These are phyloP conservation scores for Neurospora intermedia DNA, from an alignment of 495 filamentous ascomycete genomes.

Conservation along the genomic window DNA sequence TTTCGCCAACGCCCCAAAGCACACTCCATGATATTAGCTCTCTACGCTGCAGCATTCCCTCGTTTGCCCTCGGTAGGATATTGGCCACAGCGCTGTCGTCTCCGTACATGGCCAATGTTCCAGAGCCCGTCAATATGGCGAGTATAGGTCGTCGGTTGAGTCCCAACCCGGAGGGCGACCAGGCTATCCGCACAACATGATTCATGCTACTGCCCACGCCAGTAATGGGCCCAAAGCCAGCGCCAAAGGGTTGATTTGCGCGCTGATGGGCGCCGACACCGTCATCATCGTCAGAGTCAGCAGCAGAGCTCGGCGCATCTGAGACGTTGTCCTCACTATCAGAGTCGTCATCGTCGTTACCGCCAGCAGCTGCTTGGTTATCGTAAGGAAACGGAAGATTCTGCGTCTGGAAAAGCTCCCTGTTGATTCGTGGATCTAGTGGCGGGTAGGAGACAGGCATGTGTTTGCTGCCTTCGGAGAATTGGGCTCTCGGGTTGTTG, in stretches of 20 bases:
- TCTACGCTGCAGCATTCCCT: constrained; percentile 19
- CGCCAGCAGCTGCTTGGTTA: background rate
- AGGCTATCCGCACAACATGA: constrained; percentile 32
- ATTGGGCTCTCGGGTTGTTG: constrained; percentile 16
- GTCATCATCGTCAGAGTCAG: constrained; percentile 6
- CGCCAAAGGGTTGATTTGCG: constrained; percentile 24
- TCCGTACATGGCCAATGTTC: constrained; percentile 32
- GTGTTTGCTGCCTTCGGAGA: constrained; percentile 24
- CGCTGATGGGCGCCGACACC: background rate
- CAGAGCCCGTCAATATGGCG: constrained; percentile 29
- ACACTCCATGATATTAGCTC: constrained; percentile 23
- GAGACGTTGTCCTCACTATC: constrained; percentile 5
- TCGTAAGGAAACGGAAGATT: constrained; percentile 18
- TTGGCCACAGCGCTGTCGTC: constrained; percentile 23
- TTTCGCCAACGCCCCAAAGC: constrained; percentile 37
- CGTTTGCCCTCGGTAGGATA: constrained; percentile 15
- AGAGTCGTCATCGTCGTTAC: constrained; percentile 2
- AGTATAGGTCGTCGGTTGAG: constrained; percentile 33
- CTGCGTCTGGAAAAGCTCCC: constrained; percentile 19
- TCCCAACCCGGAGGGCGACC: constrained; percentile 36
- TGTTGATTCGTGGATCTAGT: constrained; percentile 25
- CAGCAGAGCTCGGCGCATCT: background rate
- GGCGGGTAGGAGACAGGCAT: constrained; percentile 27
- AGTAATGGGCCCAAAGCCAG: constrained; percentile 31
- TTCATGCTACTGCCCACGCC: constrained; percentile 37